Evolutionary conservation across 495 filamentous ascomycete genomes (phyloP).

Genomic region (Aspergillus indologenus): DNA sequence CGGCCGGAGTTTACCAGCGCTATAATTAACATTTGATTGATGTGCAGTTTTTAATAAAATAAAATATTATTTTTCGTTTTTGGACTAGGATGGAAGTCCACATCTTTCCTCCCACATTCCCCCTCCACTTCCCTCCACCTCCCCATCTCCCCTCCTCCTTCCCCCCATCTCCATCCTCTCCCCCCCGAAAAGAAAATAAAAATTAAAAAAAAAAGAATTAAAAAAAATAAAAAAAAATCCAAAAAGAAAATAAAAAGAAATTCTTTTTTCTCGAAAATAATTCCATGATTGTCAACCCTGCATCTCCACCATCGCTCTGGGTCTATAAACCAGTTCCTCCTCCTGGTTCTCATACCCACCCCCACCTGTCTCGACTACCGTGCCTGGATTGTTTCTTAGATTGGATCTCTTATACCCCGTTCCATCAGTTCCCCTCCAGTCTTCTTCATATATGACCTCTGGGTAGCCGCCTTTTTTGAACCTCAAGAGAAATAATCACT

Average conservation of each 20-base stretch:
- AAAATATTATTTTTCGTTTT: slow-evolving; percentile 6
- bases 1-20: slow-evolving; percentile 14
- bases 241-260: background rate
- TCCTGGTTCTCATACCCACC: slow-evolving; percentile 16
- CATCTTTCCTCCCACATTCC: slow-evolving; percentile 8
- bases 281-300: background rate
- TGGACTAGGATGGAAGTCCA: no score
- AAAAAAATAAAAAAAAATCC: background rate
- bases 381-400: slow-evolving; percentile 11
- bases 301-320: slow-evolving; percentile 3
- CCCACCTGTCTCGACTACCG: slow-evolving; percentile 21
- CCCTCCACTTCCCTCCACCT: slow-evolving; percentile 19
- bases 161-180: background rate
- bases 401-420: slow-evolving; percentile 11
- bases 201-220: background rate
- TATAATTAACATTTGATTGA: slow-evolving; percentile 22
- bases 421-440: background rate
- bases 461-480: slow-evolving; percentile 14
- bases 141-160: slow-evolving; percentile 13
- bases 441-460: slow-evolving; percentile 24
- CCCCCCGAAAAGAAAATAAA: background rate
- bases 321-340: slow-evolving; percentile 24
- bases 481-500: background rate
- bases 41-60: slow-evolving; percentile 10
- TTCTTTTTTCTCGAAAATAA: slow-evolving; percentile 1